Conservation (phyloP, 306 rosid species). For the Heteromeles arbutifolia region DNA sequence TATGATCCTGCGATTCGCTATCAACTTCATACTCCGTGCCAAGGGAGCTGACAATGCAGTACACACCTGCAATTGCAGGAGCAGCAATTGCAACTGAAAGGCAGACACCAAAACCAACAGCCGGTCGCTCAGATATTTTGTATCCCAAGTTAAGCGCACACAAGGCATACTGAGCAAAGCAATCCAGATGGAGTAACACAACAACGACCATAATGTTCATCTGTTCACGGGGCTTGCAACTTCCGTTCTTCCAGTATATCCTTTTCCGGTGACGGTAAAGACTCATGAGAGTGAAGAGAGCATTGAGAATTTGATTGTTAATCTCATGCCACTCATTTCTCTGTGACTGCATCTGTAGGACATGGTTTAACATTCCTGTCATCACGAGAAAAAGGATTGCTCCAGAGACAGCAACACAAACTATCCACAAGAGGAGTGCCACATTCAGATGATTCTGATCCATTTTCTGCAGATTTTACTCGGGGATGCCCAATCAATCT, state of each 20-base stretch:
- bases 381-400: conserved; percentile 56
- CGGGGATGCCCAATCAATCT: conserved; percentile 28
- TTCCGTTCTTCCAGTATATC: conserved; percentile 43
- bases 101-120: conserved; percentile 34
- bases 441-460: conserved; percentile 48
- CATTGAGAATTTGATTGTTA: conserved; percentile 60
- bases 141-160: conserved; percentile 52
- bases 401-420: conserved; percentile 40
- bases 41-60: conserved; percentile 45
- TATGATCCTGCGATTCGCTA: conserved; percentile 29
- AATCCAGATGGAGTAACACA: conserved; percentile 47
- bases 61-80: conserved; percentile 37
- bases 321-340: conserved; percentile 51
- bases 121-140: conserved; percentile 36
- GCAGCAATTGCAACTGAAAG: conserved; percentile 48
- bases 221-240: conserved; percentile 45
- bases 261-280: conserved; percentile 52
- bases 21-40: conserved; percentile 44
- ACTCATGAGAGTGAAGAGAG: conserved; percentile 62
- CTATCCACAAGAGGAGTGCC: conserved; percentile 46
- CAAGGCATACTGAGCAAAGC: conserved; percentile 62
- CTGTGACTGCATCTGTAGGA: conserved; percentile 33
- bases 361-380: conserved; percentile 47
- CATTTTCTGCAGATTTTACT: conserved; percentile 29
- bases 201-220: conserved; percentile 45